Evolutionary conservation across 371 early-diverging fungal genomes (phyloP), one percentile per base, ranked within the genome.

Genomic region (Caulochytrium protostelioides): DNA sequence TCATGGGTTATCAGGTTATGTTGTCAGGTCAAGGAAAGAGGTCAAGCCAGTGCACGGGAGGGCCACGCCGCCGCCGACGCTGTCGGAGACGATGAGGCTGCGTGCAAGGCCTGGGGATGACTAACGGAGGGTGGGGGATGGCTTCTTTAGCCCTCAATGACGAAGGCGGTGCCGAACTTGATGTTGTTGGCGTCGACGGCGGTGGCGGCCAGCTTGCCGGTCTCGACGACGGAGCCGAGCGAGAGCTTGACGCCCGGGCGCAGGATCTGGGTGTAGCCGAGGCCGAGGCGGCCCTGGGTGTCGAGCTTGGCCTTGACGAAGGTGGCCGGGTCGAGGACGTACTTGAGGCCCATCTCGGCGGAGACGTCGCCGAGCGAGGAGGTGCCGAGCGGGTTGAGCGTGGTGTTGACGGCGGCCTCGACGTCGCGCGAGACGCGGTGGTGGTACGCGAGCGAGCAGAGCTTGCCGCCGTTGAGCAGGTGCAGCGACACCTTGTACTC

Each of bases 331-430:
- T 91, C 92, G 41, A 95, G 64, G 50, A 62, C 55, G 59, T 82
- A 76, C 72, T 89, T 90, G 61, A 87, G 73, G 55, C 87, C 97
- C 45, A 91, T 76, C 63, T 95, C 97, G 35, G 89, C 70, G 42
- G 72, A 65, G 45, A 87, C 89, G 25, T 56, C 52, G 30, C 52
- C 39, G 38, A 55, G 64, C 38, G 52, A 48, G 38, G 60, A 49
- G 47, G 59, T 61, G 45, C 70, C 63, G 52, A 78, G 55, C 52
- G 72, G 62, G 64, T 87, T 80, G 79, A 83, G 91, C 46, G 74
- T 57, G 39, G 91, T 89, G 56, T 79, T 78, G 49, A 76, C 83
- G 49, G 85, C 91, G 41, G 84, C 87, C 65, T 95, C 91, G 41
- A 85, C 65, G 35, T 74, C 74, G 40, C 65, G 44, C 57, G 65